Base-by-base conservation (phyloP, 2,329 filamentous ascomycete species). In the Parastagonospora avenae region DNA sequence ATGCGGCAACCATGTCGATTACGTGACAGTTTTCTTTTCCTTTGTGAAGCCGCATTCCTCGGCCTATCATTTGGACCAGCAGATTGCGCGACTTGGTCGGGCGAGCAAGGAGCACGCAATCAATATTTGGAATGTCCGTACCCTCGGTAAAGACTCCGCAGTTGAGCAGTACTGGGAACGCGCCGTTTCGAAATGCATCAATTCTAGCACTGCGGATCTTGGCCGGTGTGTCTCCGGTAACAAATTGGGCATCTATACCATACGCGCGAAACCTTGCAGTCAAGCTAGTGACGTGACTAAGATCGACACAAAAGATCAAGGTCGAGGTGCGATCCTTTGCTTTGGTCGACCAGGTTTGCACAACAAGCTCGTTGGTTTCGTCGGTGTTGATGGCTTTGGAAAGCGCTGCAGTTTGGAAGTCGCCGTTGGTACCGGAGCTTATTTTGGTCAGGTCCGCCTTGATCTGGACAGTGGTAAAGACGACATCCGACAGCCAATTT, bases 141-240 rank as follows among this genome's bases (percentile, higher is more conserved):
- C 94, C 94, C 76, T 99, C 94, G 0, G 93, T 97, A 67, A 96
- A 97, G 35, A 99, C 90, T 8, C 92, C 92, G 67, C 94, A 97
- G 70, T 99, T 99, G 44, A 99, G 77, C 11, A 99, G 81, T 1
- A 99, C 91, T 0, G 91, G 91, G 56, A 90, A 97, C 37, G 92
- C 83, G 7, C 86, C 83, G 2, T 78, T 81, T 58, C 83, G 89
- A 74, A 99, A 99, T 2, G 84, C 84, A 29, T 90, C 86, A 1
- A 99, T 80, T 1, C 85, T 84, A 43, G 88, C 80, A 43, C 84
- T 82, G 38, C 94, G 84, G 44, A 87, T 80, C n/a, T 83, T 72
- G 52, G 84, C 85, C 8, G 83, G 80, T 0, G 94, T 97, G 24
- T 90, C 85, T 14, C 91, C 87, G 0, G 92, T 97, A n/a, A 99